phyloP scores from a whole-genome alignment of 1,139 yeast species.

The Lodderomyces beijingensis region DNA sequence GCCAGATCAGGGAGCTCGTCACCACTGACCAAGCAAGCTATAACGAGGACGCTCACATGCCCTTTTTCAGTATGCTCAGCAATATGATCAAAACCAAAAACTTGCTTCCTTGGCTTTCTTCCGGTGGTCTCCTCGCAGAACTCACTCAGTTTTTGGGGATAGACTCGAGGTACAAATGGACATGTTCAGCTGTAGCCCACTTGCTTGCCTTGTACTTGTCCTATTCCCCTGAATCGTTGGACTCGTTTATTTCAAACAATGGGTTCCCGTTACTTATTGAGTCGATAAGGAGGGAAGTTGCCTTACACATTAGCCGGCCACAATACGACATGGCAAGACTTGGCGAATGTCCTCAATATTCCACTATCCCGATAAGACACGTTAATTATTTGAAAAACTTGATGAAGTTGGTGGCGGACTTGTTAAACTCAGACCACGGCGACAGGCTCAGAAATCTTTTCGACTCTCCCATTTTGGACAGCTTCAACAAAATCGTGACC shows the following conservation, averaged over 20 bases:
- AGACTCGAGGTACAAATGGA: slow-evolving; percentile 48
- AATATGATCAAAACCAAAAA: slow-evolving; percentile 54
- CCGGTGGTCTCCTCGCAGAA: slow-evolving; percentile 72
- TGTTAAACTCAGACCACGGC: slow-evolving; percentile 71
- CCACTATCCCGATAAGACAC: slow-evolving; percentile 59
- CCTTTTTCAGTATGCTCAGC: slow-evolving; percentile 55
- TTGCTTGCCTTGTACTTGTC: slow-evolving; percentile 53
- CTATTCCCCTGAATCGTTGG: slow-evolving; percentile 44
- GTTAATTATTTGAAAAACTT: slow-evolving; percentile 53
- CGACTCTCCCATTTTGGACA: slow-evolving; percentile 70
- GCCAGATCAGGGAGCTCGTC: slow-evolving; percentile 53
- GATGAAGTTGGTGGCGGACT: slow-evolving; percentile 59
- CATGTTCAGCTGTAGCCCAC: slow-evolving; percentile 64
- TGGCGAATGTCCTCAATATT: slow-evolving; percentile 34
- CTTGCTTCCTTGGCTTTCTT: slow-evolving; percentile 38
- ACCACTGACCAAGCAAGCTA: slow-evolving; percentile 30
- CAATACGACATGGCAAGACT: slow-evolving; percentile 45
- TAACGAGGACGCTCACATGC: slow-evolving; percentile 46
- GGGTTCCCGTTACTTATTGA: slow-evolving; percentile 66
- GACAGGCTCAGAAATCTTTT: slow-evolving; percentile 81
- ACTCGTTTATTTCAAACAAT: slow-evolving; percentile 57
- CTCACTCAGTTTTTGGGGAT: slow-evolving; percentile 59
- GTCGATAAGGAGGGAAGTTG: slow-evolving; percentile 63
- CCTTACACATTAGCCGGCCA: slow-evolving; percentile 56
- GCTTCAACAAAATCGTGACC: slow-evolving; percentile 57